These are phyloP conservation scores for Globisporangium takayamanum DNA, from an alignment of 352 stramenopile genomes.

Conservation along the genomic window DNA sequence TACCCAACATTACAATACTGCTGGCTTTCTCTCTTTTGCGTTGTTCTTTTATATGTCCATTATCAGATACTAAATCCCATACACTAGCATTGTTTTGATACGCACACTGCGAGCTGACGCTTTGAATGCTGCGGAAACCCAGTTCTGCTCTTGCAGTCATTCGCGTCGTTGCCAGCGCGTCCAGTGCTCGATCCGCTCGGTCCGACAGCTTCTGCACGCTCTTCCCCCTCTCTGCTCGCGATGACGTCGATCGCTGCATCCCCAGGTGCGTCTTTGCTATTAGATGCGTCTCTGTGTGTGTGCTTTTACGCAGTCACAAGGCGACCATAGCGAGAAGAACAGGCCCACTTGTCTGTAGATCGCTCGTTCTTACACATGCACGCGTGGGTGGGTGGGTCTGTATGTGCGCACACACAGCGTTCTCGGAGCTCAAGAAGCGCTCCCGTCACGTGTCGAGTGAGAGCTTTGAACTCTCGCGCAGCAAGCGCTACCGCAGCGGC, in stretches of 20 bases:
- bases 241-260: constrained; percentile 75
- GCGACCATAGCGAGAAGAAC: background rate
- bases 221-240: background rate
- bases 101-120: too few relatives aligned
- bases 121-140: too few relatives aligned
- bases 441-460: constrained; percentile 42
- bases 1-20: too few relatives aligned
- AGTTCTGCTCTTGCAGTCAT: too few relatives aligned
- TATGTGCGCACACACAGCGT: constrained; percentile 12
- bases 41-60: too few relatives aligned
- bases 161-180: too few relatives aligned
- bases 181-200: too few relatives aligned
- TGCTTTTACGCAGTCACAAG: background rate
- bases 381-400: too few relatives aligned
- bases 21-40: too few relatives aligned
- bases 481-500: constrained; percentile 49
- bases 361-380: background rate
- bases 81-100: too few relatives aligned
- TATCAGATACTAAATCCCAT: too few relatives aligned
- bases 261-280: constrained; percentile 22
- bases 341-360: background rate
- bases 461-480: constrained; percentile 46
- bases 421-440: constrained; percentile 73
- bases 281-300: background rate
- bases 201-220: too few relatives aligned